Base-by-base conservation (phyloP, 1,284 basidiomycete genomes). In the Apiotrichum laibachii region DNA sequence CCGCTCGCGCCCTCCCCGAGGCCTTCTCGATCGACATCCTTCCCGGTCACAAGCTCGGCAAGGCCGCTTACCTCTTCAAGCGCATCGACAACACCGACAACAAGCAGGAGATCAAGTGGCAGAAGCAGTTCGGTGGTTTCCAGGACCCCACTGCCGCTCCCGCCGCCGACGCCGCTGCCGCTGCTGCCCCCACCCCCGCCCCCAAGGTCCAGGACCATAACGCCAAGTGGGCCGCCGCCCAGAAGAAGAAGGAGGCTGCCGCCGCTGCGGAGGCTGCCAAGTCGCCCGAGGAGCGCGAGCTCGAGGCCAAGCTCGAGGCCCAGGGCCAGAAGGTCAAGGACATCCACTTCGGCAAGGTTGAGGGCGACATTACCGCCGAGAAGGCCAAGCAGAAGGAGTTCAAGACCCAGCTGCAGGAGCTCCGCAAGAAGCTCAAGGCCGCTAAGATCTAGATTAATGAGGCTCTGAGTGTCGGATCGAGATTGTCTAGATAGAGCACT, bases 1-100 rank as follows among this genome's bases (percentile, higher is more conserved):
- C 93, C 2, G 83, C 88, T 2, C 85, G 94, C 50, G 81, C 84
- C 12, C 85, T 96, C 1, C 87, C 91, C 2, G 81, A 83, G 43
- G 81, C 80, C 19, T 81, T 84, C 69, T 81, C 84, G 13, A 86
- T 87, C 65, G 95, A 98, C 74, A 86, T 99, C 58, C 82, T 96
- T 37, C 85, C 86, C 0, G 92, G 92, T 0, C 95, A 98, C 80
- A 82, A 80, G 55, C 86, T 98, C 62, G 90, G 91, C 57, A 87
- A 85, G 67, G 91, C 95, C 9, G 88, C 86, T 53, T 89, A 97
- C 78, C 79, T 99, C 66, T 98, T 99, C 83, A 92, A 90, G 81
- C 87, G 85, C 72, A 97, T 99, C 66, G 92, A 97, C 60, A 74
- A 77, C 62, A 63, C 71, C 45, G 64, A 71, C 58, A 90, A 92